Evolutionary conservation across 768 basidiomycete species (phyloP).

Genomic region (Polyporus arcularius): DNA sequence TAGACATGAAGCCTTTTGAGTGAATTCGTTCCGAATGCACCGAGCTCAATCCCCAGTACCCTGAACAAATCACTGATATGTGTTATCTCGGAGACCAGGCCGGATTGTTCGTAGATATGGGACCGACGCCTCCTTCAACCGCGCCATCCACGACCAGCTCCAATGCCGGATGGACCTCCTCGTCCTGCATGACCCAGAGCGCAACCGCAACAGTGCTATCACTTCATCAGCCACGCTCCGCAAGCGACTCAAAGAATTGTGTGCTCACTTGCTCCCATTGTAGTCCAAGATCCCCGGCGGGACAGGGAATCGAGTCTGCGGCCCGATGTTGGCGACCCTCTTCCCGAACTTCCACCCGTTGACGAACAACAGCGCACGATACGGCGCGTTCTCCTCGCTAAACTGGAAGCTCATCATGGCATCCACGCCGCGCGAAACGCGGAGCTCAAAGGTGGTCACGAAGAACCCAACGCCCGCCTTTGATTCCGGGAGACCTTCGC

Average conservation of each 20-base stretch:
- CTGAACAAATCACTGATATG: not conserved
- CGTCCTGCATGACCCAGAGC: constrained; percentile 64
- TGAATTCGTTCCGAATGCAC: too few relatives aligned
- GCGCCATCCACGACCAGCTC: constrained; percentile 55
- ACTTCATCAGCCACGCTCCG: too few relatives aligned
- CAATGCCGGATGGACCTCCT: constrained; percentile 50
- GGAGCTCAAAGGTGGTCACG: constrained; percentile 67
- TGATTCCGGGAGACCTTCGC: constrained; percentile 56
- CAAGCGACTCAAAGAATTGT: not conserved
- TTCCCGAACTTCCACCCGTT: constrained; percentile 94
- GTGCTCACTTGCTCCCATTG: constrained; percentile 63
- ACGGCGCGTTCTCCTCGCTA: constrained; percentile 46
- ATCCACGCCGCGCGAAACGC: constrained; percentile 60
- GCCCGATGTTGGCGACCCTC: constrained; percentile 45
- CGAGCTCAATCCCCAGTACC: too few relatives aligned
- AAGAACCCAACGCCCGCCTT: constrained; percentile 81
- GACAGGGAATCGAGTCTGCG: constrained; percentile 81
- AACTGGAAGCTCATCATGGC: constrained; percentile 74
- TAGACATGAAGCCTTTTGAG: too few relatives aligned
- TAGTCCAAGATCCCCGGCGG: constrained; percentile 80
- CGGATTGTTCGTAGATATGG: constrained; percentile 59
- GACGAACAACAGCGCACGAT: constrained; percentile 75
- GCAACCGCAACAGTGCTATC: constrained; percentile 48
- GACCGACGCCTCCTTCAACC: constrained; percentile 65
- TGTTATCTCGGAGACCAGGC: constrained; percentile 37